These are phyloP conservation scores for Penicillium sp. DNA, from an alignment of 2,329 filamentous ascomycete species.

Conservation along the genomic window DNA sequence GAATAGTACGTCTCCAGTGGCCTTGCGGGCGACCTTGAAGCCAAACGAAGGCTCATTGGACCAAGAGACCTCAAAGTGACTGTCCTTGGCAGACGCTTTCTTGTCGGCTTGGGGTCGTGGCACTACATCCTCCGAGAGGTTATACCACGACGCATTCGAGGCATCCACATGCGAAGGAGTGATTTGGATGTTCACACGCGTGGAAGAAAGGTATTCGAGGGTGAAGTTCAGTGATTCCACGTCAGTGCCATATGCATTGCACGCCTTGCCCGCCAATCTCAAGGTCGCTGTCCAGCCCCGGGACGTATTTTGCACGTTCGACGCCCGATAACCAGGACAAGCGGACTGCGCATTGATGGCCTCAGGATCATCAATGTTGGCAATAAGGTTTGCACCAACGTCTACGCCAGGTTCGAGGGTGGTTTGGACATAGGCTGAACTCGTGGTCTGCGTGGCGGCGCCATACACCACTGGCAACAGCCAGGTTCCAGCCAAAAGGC, in stretches of 20 bases:
- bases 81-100: conserved; percentile 41
- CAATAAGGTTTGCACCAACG: conserved; percentile 54
- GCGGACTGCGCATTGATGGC: conserved; percentile 65
- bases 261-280: conserved; percentile 57
- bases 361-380: conserved; percentile 67
- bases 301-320: conserved; percentile 50
- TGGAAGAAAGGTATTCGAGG: conserved; percentile 67
- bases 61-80: conserved; percentile 58
- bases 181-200: conserved; percentile 73
- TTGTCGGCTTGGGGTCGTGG: conserved; percentile 57
- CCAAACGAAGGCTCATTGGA: conserved; percentile 61
- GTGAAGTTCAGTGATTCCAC: conserved; percentile 67
- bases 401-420: conserved; percentile 55
- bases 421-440: conserved; percentile 40
- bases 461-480: conserved; percentile 33
- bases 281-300: conserved; percentile 58
- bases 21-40: conserved; percentile 60
- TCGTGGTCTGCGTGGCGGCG: conserved; percentile 24
- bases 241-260: conserved; percentile 79
- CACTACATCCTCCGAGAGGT: conserved; percentile 66
- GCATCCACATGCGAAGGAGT: conserved; percentile 64
- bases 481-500: conserved; percentile 29
- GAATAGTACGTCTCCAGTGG: conserved; percentile 68
- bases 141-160: conserved; percentile 68
- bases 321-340: conserved; percentile 65